A percentile compares a stretch with the other conserved stretches of the same genome.
phyloP scores from a whole-genome alignment of 1,284 basidiomycete genomes.

The Ganoderma leucocontextum region DNA sequence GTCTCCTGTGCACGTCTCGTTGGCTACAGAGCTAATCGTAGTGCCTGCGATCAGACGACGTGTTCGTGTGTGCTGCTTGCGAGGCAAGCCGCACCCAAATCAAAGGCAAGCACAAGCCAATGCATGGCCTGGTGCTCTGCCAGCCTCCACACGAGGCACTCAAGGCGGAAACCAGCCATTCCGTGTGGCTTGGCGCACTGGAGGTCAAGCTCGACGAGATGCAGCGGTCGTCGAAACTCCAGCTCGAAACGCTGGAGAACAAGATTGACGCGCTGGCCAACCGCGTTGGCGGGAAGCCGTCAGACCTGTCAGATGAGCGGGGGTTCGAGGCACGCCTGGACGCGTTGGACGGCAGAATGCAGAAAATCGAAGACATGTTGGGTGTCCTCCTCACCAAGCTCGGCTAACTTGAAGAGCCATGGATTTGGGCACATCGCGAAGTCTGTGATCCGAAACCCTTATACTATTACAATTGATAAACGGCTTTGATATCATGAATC shows the following conservation, averaged over 20 bases:
- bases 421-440: neutral
- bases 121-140: constrained; percentile 29
- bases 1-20: neutral
- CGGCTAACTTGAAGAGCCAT: neutral
- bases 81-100: constrained; percentile 18
- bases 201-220: constrained; percentile 22
- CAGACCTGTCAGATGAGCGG: neutral
- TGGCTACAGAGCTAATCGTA: neutral
- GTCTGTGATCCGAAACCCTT: neutral
- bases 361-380: constrained; percentile 12
- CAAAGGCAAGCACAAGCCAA: constrained; percentile 26
- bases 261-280: constrained; percentile 13
- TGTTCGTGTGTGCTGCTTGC: constrained; percentile 27
- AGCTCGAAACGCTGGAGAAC: constrained; percentile 23
- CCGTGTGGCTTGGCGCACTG: constrained; percentile 18
- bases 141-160: constrained; percentile 19
- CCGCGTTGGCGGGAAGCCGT: no score
- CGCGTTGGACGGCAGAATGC: constrained; percentile 6
- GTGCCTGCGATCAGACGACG: constrained; percentile 19
- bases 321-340: constrained; percentile 1
- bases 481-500: no score
- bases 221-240: constrained; percentile 12
- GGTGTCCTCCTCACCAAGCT: neutral
- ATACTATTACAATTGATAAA: neutral
- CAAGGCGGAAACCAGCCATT: constrained; percentile 6